Evolutionary conservation across 768 basidiomycete species (phyloP).

Genomic region (Lactarius pseudohatsudake): DNA sequence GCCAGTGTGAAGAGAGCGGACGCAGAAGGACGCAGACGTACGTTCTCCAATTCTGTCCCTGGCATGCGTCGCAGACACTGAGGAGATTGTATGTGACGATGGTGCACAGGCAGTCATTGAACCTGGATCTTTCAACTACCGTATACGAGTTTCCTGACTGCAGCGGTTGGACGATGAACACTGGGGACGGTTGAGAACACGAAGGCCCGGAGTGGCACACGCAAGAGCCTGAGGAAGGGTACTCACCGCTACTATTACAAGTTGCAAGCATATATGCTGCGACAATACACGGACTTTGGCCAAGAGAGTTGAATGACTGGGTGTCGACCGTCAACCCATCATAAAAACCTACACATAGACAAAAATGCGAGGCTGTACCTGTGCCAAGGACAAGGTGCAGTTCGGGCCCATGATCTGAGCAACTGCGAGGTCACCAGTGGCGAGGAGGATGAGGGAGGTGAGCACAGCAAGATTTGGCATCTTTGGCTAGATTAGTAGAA

Average conservation of each 20-base stretch:
- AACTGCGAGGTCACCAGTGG: neutral
- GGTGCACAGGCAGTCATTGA: slow-evolving; percentile 18
- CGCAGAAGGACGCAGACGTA: neutral
- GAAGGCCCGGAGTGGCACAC: neutral
- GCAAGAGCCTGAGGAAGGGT: neutral
- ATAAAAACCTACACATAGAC: no score
- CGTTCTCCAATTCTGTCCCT: neutral
- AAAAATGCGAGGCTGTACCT: slow-evolving; percentile 2
- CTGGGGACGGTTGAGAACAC: neutral
- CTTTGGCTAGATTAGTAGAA: neutral
- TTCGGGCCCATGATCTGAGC: neutral
- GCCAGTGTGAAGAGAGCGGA: no score
- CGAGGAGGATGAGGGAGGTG: neutral
- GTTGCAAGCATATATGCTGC: slow-evolving; percentile 14
- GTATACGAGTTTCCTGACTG: no score
- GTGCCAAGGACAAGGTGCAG: slow-evolving; percentile 4
- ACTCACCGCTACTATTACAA: slow-evolving; percentile 17
- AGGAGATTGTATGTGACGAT: slow-evolving; percentile 15
- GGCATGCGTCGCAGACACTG: slow-evolving; percentile 23
- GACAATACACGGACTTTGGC: slow-evolving; percentile 11
- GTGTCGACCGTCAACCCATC: neutral
- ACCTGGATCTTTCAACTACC: no score
- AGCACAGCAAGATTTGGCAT: neutral
- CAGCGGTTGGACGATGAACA: neutral
- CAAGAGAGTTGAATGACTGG: slow-evolving; percentile 13